A percentile compares a stretch with the other conserved stretches of the same genome.
Conservation (phyloP, 768 basidiomycete genomes). For the Tephrocybe sp. region DNA sequence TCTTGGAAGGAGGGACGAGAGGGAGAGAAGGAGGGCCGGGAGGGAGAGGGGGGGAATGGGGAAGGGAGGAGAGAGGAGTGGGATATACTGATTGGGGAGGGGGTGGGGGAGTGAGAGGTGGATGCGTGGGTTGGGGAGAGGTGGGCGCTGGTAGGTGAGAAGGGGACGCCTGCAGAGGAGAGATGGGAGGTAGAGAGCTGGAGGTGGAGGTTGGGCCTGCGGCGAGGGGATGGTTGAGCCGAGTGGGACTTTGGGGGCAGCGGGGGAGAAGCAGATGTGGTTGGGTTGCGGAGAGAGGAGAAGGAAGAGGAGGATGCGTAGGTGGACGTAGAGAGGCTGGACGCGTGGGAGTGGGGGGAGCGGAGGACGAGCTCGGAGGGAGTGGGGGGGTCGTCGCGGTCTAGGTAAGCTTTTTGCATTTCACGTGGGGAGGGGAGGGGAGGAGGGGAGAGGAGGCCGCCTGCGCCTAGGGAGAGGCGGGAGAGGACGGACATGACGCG, state of each 20-base stretch:
- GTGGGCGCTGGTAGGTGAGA: neutral
- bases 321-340: neutral
- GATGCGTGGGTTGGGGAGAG: neutral
- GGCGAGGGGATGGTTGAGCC: neutral
- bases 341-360: neutral
- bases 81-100: too few species aligned
- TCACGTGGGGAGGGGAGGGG: neutral
- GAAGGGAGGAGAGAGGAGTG: neutral
- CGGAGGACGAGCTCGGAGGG: neutral
- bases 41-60: neutral
- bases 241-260: neutral
- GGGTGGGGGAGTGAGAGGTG: neutral
- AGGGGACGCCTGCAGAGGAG: neutral
- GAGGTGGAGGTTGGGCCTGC: neutral
- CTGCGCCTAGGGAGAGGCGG: slow-evolving; percentile 6
- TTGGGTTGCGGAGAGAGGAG: neutral
- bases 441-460: neutral
- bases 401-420: slow-evolving; percentile 12
- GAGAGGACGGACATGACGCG: slow-evolving; percentile 12
- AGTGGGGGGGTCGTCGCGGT: slow-evolving; percentile 7
- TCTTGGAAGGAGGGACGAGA: neutral
- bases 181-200: neutral
- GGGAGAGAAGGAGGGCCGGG: neutral
- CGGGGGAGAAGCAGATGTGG: too few species aligned
- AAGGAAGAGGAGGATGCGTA: too few species aligned